phyloP scores from a whole-genome alignment of 2,329 filamentous ascomycete genomes.

The Hypoxylon sp. region DNA sequence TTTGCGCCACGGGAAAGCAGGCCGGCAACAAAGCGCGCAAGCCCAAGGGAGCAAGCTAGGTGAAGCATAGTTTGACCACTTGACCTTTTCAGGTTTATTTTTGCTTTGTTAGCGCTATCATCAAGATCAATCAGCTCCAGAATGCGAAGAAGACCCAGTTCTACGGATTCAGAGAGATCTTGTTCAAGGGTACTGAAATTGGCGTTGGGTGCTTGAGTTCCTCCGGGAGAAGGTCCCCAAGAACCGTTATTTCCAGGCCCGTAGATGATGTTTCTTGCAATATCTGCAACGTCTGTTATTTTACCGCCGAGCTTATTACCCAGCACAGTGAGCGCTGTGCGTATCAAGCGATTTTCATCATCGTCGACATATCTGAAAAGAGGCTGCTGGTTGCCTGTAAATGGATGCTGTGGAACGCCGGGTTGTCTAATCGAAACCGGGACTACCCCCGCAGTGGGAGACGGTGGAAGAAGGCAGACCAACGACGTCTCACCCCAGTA shows the following conservation, averaged over 20 bases:
- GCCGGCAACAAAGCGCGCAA: conserved; percentile 82
- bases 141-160: conserved; percentile 78
- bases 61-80: conserved; percentile 88
- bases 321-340: conserved; percentile 76
- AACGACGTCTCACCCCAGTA: conserved; percentile 87
- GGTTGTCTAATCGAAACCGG: conserved; percentile 77
- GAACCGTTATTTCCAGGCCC: conserved; percentile 60
- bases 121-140: conserved; percentile 86
- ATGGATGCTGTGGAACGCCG: conserved; percentile 56
- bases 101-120: conserved; percentile 77
- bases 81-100: conserved; percentile 74
- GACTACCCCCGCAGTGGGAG: conserved; percentile 76
- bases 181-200: conserved; percentile 57
- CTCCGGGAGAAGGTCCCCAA: conserved; percentile 57
- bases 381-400: conserved; percentile 60
- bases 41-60: conserved; percentile 80
- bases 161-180: conserved; percentile 66
- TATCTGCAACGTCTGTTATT: conserved; percentile 72
- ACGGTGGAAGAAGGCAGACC: conserved; percentile 83
- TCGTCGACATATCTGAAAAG: conserved; percentile 83
- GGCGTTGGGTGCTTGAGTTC: conserved; percentile 63
- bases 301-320: conserved; percentile 76
- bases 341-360: conserved; percentile 77
- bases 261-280: conserved; percentile 74
- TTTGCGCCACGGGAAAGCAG: conserved; percentile 84